Percentiles rank a stretch among this genome's conserved stretches.
phyloP scores from a whole-genome alignment of 2,329 filamentous ascomycete genomes.

The Fusarium sp. region DNA sequence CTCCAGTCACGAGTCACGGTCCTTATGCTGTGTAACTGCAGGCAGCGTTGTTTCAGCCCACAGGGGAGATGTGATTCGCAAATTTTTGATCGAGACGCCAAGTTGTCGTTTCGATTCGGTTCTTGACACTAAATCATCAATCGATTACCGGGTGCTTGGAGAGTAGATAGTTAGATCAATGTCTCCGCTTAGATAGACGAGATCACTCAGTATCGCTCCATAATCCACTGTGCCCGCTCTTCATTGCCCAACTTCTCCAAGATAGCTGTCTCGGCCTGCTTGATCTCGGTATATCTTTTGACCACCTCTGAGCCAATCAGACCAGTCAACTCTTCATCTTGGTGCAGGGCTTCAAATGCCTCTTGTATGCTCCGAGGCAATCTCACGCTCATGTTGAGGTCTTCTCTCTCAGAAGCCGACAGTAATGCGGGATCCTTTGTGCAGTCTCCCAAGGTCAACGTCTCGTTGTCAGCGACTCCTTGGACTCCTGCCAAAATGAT shows the following conservation, averaged over 20 bases:
- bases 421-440: conserved; percentile 64
- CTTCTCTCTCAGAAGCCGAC: conserved; percentile 57
- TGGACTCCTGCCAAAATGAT: conserved; percentile 48
- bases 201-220: conserved; percentile 67
- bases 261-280: conserved; percentile 65
- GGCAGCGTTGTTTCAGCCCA: conserved; percentile 8
- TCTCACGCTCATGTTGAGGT: conserved; percentile 64
- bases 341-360: conserved; percentile 63
- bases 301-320: conserved; percentile 64
- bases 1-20: background rate
- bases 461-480: conserved; percentile 45
- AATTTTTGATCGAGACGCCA: background rate
- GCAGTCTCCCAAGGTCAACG: conserved; percentile 65
- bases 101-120: background rate
- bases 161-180: background rate
- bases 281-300: conserved; percentile 66
- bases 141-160: background rate
- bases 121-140: background rate
- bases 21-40: background rate
- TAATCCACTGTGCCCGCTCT: conserved; percentile 67
- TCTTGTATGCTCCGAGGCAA: conserved; percentile 66
- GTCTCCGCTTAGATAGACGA: background rate
- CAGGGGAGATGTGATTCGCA: background rate
- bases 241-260: conserved; percentile 57
- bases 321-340: conserved; percentile 58